These are phyloP conservation scores for Pseudonitzschia multistriata DNA, from an alignment of 108 stramenopile species.

Conservation along the genomic window DNA sequence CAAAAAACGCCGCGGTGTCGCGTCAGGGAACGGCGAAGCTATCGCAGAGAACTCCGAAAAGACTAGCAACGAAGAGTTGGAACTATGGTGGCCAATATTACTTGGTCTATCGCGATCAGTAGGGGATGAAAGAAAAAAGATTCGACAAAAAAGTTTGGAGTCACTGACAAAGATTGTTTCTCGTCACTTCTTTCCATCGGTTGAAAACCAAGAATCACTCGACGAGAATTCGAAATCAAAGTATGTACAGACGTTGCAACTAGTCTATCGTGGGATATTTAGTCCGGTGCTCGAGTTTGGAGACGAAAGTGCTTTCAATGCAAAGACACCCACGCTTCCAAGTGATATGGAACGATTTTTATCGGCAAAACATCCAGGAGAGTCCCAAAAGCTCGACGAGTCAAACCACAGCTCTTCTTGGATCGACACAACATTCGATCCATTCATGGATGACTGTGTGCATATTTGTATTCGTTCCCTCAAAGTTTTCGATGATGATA, in stretches of 20 bases:
- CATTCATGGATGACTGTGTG: conserved; percentile 76
- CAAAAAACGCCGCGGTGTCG: conserved; percentile 16
- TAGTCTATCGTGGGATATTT: conserved; percentile 78
- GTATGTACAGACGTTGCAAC: conserved; percentile 73
- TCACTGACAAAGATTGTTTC: conserved; percentile 63
- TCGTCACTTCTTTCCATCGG: conserved; percentile 61
- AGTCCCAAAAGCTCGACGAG: conserved; percentile 10
- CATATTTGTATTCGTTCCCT: conserved; percentile 65
- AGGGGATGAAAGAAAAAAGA: conserved; percentile 68
- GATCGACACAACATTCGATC: conserved; percentile 81
- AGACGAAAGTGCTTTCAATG: conserved; percentile 29
- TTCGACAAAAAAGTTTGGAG: conserved; percentile 64
- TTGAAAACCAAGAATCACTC: conserved; percentile 3
- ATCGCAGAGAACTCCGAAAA: conserved; percentile 6
- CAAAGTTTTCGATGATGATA: conserved; percentile 57
- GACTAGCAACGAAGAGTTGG: conserved; percentile 44
- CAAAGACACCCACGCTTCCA: conserved; percentile 50
- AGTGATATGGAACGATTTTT: conserved; percentile 72
- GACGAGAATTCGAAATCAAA: conserved; percentile 33
- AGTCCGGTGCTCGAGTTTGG: conserved; percentile 83
- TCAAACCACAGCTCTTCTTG: conserved; percentile 30
- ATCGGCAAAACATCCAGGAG: conserved; percentile 13
- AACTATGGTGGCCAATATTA: conserved; percentile 97
- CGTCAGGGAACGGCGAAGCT: background rate
- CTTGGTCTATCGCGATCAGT: conserved; percentile 86